Evolutionary conservation across 306 rosid genomes (phyloP), one percentile per base, ranked within the genome.

Genomic region (Lablab purpureus): DNA sequence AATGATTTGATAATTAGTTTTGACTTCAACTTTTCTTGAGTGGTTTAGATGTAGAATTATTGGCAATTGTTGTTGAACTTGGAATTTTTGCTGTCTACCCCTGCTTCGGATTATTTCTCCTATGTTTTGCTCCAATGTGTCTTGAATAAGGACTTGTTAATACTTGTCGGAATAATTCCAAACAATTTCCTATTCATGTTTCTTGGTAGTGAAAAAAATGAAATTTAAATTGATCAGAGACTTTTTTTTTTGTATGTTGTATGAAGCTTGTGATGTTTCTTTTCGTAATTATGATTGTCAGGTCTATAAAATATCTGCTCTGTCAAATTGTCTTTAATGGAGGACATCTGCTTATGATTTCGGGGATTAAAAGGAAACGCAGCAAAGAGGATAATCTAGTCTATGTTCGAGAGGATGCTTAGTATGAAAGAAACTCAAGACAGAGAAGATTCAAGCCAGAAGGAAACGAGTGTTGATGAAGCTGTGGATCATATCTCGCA

Each of bases 401-500:
- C 46, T 58, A 34, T 4, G 23, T 34, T 58, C 51, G 10, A 40
- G 58, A 70, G 82, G 64, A 47, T 74, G 49, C 52, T n/a, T 27
- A 18, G 59, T 56, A 17, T 15, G 4, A 71, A 60, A 75, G 49
- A 22, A 83, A 79, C 32, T 52, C 81, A 0, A 34, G 25, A 13
- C 4, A 1, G 46, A 59, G 18, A 60, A 21, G 78, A 27, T 49
- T 62, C 45, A 25, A 64, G 23, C 23, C 72, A 55, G 13, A 56
- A 63, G 82, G 51, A 78, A 51, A 59, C 19, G 18, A 64, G 25
- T 36, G 17, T 64, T 63, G 68, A 32, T 62, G 68, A 32, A 64
- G 41, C 40, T 15, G 19, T 28, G 30, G 87, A 87, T 78, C 67
- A 11, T 21, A 84, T 78, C 58, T 81, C 87, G 10, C 73, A 40